Conservation (phyloP, 2,329 filamentous ascomycete genomes). For the Fusarium goolgardi region DNA sequence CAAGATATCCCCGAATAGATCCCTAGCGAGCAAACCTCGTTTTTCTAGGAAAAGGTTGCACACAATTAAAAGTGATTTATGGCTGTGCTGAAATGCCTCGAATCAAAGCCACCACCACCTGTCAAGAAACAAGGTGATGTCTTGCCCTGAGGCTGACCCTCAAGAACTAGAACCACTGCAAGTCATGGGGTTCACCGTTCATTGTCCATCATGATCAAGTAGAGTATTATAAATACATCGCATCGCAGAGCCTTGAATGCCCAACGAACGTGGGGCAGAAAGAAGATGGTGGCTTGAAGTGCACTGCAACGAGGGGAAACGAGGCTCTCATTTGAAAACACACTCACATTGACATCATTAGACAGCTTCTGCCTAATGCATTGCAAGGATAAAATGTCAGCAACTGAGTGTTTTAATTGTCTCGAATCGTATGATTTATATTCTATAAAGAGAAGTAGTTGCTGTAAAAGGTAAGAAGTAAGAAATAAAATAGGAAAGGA, state of each 20-base stretch:
- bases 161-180: background rate
- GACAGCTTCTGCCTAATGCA: background rate
- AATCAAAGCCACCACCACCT: background rate
- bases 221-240: background rate
- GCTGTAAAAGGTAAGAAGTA: background rate
- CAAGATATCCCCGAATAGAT: conserved; percentile 42
- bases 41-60: conserved; percentile 44
- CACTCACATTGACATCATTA: background rate
- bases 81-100: conserved; percentile 4
- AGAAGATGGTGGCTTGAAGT: background rate
- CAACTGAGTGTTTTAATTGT: background rate
- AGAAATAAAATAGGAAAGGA: background rate
- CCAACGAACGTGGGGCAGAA: background rate
- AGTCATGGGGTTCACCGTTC: background rate
- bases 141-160: background rate
- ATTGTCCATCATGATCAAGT: background rate
- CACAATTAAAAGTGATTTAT: background rate
- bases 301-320: background rate
- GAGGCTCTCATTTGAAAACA: background rate
- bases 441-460: background rate
- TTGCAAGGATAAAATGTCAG: background rate
- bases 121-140: background rate
- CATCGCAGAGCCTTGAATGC: background rate
- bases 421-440: background rate
- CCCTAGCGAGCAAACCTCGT: conserved; percentile 44